A percentile compares a stretch with the other conserved stretches of the same genome.
These are phyloP conservation scores for Exophiala spinifera DNA, from an alignment of 2,329 filamentous ascomycete species.

Conservation along the genomic window DNA sequence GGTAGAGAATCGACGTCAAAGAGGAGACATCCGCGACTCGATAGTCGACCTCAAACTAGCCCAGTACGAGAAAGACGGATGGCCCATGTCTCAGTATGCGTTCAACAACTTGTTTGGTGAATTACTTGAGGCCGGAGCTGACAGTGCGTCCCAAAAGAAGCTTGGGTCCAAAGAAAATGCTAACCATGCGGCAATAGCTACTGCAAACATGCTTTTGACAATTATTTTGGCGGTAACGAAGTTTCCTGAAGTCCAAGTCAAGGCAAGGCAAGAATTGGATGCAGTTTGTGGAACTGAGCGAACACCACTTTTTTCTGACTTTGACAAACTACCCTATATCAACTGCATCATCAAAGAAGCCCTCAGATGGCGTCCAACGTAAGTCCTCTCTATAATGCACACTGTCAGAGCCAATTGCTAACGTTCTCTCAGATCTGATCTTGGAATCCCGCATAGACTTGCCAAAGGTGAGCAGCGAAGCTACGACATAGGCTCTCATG, in stretches of 20 bases:
- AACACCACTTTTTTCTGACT: slow-evolving; percentile 34
- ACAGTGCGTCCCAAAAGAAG: too few relatives aligned
- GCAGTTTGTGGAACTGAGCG: slow-evolving; percentile 35
- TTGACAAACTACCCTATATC: slow-evolving; percentile 33
- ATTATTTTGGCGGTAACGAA: slow-evolving; percentile 50
- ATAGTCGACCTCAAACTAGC: slow-evolving; percentile 18
- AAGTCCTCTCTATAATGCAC: slow-evolving; percentile 34
- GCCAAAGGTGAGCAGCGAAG: slow-evolving; percentile 39
- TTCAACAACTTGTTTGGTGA: slow-evolving; percentile 21
- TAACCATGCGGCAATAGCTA: slow-evolving; percentile 34
- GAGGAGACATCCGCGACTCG: slow-evolving; percentile 11
- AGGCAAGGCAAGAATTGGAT: slow-evolving; percentile 46
- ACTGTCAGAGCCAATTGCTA: not conserved
- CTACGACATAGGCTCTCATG: not conserved
- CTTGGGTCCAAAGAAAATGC: too few relatives aligned
- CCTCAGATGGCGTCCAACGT: slow-evolving; percentile 41
- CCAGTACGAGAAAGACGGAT: slow-evolving; percentile 26
- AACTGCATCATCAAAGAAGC: slow-evolving; percentile 34
- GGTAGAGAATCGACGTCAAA: slow-evolving; percentile 4
- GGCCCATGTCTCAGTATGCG: slow-evolving; percentile 14
- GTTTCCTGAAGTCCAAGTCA: slow-evolving; percentile 44
- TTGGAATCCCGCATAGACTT: slow-evolving; percentile 49
- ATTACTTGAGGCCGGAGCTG: slow-evolving; percentile 30
- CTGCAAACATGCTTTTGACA: slow-evolving; percentile 46
- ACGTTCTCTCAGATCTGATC: slow-evolving; percentile 18